Base-by-base conservation (phyloP, 257 asterid genomes). In the Misopates orontium region DNA sequence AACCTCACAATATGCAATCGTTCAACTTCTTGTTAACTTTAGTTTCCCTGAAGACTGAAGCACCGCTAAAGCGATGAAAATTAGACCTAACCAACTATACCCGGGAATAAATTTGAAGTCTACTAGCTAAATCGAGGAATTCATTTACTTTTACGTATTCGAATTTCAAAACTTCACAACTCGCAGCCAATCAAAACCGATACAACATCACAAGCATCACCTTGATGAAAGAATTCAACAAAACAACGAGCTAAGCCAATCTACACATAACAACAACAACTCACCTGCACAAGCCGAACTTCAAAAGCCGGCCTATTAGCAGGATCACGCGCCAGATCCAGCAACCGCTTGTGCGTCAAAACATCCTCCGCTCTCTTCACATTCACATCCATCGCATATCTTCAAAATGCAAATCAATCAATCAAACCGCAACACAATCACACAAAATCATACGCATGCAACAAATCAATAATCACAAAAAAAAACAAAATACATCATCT, bases 291-390 rank as follows among this genome's bases (percentile, higher is more conserved):
- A 60, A 87, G 87, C 42, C 97, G 94, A 62, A 93, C 97, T 75
- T 93, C 99, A 48, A 93, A 82, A 39, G 80, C 99, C 18, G 97
- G 99, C 71, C 96, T 82, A 76, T 86, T 86, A 54, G 85, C 88
- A 23, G 97, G 95, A 88, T 90, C 96, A 42, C 72, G 78, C 3
- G 99, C 99, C 64, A 90, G 88, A 31, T 84, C 84, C 84, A 93
- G 79, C 77, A 93, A 77, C 18, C 89, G 72, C 80, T 78, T 90
- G 87, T 93, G 99, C 8, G 84, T 85, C 42, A 94, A 88, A 77
- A 94, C 99, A 79, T 94, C 99, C 73, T 88, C 97, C 19, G 96
- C 96, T 67, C 96, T 90, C 73, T 93, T 97, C 47, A 87, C 90
- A 69, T 93, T 93, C 78, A 94, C 97, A 83, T 93, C 99, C 82